Percentiles rank a stretch among this genome's conserved stretches.
Conservation (phyloP, 2,329 filamentous ascomycete genomes). For the Blastomyces emzantsi region DNA sequence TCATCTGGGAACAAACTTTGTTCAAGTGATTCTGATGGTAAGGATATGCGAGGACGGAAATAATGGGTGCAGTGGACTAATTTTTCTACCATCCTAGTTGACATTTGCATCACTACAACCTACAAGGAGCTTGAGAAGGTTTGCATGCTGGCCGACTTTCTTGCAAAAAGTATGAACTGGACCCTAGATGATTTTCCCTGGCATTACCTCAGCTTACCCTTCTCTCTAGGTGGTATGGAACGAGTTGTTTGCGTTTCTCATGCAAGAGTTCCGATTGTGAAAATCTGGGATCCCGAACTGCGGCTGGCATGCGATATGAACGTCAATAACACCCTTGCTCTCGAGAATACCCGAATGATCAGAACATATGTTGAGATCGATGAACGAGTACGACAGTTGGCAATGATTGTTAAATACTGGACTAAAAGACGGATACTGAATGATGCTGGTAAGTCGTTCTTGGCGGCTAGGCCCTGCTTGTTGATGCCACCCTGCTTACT, state of each 20-base stretch:
- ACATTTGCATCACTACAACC: constrained; percentile 92
- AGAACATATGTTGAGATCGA: constrained; percentile 94
- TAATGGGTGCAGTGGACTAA: constrained; percentile 14
- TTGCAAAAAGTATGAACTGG: constrained; percentile 64
- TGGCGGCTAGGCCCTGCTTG: neutral
- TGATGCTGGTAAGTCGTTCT: constrained; percentile 67
- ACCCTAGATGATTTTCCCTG: neutral
- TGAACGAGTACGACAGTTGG: constrained; percentile 77
- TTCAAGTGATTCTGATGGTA: constrained; percentile 93
- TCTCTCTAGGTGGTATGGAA: constrained; percentile 74
- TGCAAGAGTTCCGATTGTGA: constrained; percentile 96
- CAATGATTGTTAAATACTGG: constrained; percentile 98
- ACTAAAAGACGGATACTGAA: constrained; percentile 87
- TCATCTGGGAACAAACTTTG: constrained; percentile 93
- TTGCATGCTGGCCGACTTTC: constrained; percentile 77
- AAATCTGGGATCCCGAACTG: constrained; percentile 94
- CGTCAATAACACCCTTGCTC: constrained; percentile 89
- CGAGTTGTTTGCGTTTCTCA: constrained; percentile 89
- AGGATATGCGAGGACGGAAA: constrained; percentile 21
- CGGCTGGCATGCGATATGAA: constrained; percentile 93
- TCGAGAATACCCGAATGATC: constrained; percentile 97
- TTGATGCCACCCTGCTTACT: constrained; percentile 17
- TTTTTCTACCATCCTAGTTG: constrained; percentile 50
- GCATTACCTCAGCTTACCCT: constrained; percentile 10
- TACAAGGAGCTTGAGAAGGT: constrained; percentile 83